Base-by-base conservation (phyloP, 1,284 basidiomycete species). In the Ceratobasidium sp. region DNA sequence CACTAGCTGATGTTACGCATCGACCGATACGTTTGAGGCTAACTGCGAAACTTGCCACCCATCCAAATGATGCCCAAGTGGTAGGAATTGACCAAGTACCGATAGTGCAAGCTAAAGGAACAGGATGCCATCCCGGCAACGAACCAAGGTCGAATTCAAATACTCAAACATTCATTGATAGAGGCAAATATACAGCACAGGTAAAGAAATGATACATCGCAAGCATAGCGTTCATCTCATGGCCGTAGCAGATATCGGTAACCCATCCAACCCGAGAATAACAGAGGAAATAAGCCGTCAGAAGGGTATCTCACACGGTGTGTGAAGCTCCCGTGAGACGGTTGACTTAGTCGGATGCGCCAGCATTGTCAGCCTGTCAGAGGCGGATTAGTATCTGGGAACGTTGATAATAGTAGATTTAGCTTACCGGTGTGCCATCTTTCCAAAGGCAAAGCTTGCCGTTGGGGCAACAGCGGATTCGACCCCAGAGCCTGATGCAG, bases 391-490 rank as follows among this genome's bases (percentile, higher is more conserved):
- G 25, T 54, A 15, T 49, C 15, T 15, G 22, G 6, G 13, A 5
- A 54, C 7, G 3, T 54, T 13, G 13, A n/a, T 6, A 49, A n/a
- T 7, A 19, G 32, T 11, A n/a, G 17, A 7, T 13, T 64, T 19
- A 51, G 44, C 59, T 61, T 19, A 61, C 59, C 37, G 59, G 29
- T 17, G 11, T 17, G 13, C 11, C 34, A 4, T 61, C 59, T 13
- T 61, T 61, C 11, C 2, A 37, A 2, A 13, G 15, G 19, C 66
- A 68, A 22, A 25, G 29, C 25, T 68, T 49, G 5, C 66, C 66
- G 32, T 34, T 52, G 22, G 66, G 66, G n/a, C 66, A 68, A 46
- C 66, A 68, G 3, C 66, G 43, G 34, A 54, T 52, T 51, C 29
- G 17, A 43, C 66, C 66, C 40, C 29, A 32, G 8, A 54, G 2